Evolutionary conservation across 495 filamentous ascomycete species (phyloP).

Genomic region (Penicillium canariense): DNA sequence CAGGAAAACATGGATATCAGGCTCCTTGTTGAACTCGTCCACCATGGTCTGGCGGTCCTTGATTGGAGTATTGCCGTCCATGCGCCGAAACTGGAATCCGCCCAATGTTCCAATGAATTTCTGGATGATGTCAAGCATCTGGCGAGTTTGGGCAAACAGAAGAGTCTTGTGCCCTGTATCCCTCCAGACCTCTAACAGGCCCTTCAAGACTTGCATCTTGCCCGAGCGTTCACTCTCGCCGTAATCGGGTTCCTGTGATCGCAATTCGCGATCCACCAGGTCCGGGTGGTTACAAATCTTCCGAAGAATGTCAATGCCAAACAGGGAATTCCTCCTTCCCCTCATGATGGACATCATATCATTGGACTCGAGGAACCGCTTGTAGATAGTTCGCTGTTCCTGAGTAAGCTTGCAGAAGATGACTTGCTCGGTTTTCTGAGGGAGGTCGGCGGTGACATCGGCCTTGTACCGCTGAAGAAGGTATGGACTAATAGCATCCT

Average conservation of each 20-base stretch:
- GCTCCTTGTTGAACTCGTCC: conserved; percentile 84
- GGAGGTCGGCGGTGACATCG: conserved; percentile 89
- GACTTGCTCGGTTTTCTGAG: conserved; percentile 91
- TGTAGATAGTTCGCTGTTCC: conserved; percentile 72
- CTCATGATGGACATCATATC: conserved; percentile 77
- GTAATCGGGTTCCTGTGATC: conserved; percentile 63
- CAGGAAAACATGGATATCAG: conserved; percentile 80
- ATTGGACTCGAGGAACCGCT: conserved; percentile 73
- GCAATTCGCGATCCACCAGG: conserved; percentile 62
- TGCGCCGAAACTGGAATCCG: conserved; percentile 76
- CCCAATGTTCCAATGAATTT: conserved; percentile 64
- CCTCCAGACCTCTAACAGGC: conserved; percentile 82
- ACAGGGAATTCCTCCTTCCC: conserved; percentile 73
- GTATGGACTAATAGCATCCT: conserved; percentile 87
- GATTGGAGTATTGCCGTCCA: conserved; percentile 90
- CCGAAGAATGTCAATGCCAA: conserved; percentile 84
- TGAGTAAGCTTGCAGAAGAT: conserved; percentile 89
- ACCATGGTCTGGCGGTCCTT: conserved; percentile 79
- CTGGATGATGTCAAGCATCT: conserved; percentile 92
- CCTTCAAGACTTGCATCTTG: conserved; percentile 91
- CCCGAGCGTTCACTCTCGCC: conserved; percentile 74
- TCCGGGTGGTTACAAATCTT: conserved; percentile 99
- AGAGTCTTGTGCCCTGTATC: conserved; percentile 84
- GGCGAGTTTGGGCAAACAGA: conserved; percentile 83
- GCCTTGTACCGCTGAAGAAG: conserved; percentile 91